Conservation (phyloP, 768 basidiomycete genomes). For the Trametes gibbosa region DNA sequence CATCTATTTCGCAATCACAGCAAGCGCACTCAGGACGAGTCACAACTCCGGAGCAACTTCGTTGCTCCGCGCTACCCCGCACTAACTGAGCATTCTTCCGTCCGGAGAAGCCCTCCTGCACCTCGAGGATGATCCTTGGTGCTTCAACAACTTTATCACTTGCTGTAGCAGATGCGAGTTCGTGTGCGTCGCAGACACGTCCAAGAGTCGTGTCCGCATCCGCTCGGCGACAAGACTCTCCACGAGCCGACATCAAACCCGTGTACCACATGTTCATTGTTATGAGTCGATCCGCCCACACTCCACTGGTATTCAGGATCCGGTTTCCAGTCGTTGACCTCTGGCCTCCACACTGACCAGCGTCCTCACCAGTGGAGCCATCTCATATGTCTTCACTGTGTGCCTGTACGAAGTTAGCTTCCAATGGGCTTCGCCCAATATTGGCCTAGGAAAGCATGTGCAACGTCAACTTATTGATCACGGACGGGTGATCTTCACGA, state of each 20-base stretch:
- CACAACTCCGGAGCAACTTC: constrained; percentile 12
- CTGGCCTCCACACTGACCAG: not conserved
- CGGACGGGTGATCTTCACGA: not conserved
- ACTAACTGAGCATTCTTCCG: not conserved
- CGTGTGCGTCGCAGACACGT: too few relatives aligned
- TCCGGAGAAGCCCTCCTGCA: constrained; percentile 1
- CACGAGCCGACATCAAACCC: too few relatives aligned
- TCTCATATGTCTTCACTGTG: not conserved
- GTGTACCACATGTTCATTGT: too few relatives aligned
- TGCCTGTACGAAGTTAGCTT: constrained; percentile 13
- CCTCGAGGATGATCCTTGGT: constrained; percentile 9
- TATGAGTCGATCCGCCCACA: too few relatives aligned
- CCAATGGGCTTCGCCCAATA: not conserved
- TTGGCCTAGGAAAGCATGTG: not conserved
- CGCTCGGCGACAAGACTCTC: too few relatives aligned
- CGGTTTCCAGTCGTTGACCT: too few relatives aligned
- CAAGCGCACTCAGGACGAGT: not conserved
- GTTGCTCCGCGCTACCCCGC: not conserved
- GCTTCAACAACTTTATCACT: not conserved
- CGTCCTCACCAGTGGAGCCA: not conserved
- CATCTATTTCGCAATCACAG: not conserved
- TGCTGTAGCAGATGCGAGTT: too few relatives aligned
- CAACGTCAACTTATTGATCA: constrained; percentile 2
- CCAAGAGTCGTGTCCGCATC: too few relatives aligned
- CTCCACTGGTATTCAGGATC: too few relatives aligned